Conservation (phyloP, 2,329 filamentous ascomycete genomes). For the Nothophaeocryptopus gaeumannii region DNA sequence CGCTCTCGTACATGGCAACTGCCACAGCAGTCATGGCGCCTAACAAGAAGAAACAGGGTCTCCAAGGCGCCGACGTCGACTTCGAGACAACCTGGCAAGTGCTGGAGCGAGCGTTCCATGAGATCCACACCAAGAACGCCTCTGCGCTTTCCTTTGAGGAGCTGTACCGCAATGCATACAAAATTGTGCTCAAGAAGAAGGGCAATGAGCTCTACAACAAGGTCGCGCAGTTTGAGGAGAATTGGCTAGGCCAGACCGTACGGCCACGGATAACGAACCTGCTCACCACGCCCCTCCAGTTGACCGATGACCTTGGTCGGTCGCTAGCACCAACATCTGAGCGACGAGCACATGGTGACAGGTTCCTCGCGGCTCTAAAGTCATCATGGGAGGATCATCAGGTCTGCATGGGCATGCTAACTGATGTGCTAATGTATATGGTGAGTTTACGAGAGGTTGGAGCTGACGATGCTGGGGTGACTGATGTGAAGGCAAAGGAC, state of each 20-base stretch:
- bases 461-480: constrained; percentile 21
- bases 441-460: constrained; percentile 41
- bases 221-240: constrained; percentile 75
- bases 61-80: constrained; percentile 64
- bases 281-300: constrained; percentile 67
- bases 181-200: constrained; percentile 85
- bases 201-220: constrained; percentile 76
- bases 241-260: constrained; percentile 75
- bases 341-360: constrained; percentile 74
- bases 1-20: neutral
- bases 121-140: constrained; percentile 91
- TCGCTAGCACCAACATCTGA: constrained; percentile 67
- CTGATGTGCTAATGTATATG: constrained; percentile 92
- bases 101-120: constrained; percentile 71
- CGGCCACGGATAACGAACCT: constrained; percentile 66
- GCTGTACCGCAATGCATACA: constrained; percentile 89
- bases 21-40: neutral
- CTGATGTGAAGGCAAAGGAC: constrained; percentile 53
- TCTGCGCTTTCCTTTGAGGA: constrained; percentile 90
- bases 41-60: constrained; percentile 45
- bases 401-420: constrained; percentile 91
- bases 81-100: constrained; percentile 84
- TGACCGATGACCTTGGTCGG: constrained; percentile 37
- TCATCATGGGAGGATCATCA: constrained; percentile 86
- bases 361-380: constrained; percentile 73